Conservation (phyloP, 768 basidiomycete genomes). For the Kwoniella heveanensis region DNA sequence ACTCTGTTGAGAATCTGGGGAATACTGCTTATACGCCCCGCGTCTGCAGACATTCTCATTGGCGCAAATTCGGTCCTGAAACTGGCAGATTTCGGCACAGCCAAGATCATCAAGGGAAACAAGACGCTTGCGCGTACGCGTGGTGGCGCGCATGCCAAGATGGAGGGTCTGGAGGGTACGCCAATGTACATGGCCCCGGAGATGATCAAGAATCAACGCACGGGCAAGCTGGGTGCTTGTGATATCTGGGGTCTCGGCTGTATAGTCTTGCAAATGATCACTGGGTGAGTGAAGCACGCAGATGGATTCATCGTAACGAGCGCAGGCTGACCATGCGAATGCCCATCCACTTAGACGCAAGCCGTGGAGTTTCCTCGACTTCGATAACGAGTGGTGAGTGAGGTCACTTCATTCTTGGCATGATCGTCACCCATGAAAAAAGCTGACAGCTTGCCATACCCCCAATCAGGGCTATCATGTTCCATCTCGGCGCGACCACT, state of each 20-base stretch:
- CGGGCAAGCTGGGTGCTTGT: constrained; percentile 89
- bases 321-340: background rate
- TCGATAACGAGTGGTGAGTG: constrained; percentile 95
- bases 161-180: constrained; percentile 90
- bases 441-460: too few relatives aligned
- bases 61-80: constrained; percentile 73
- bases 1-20: background rate
- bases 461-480: constrained; percentile 99
- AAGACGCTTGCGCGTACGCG: constrained; percentile 65
- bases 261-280: constrained; percentile 94
- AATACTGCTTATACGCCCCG: background rate
- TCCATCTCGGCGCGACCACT: constrained; percentile 94
- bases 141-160: constrained; percentile 57
- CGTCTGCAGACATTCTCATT: constrained; percentile 87
- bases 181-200: constrained; percentile 99
- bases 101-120: constrained; percentile 88
- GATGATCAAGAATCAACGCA: constrained; percentile 89
- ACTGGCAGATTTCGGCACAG: constrained; percentile 95
- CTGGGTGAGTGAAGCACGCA: constrained; percentile 60
- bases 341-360: constrained; percentile 61
- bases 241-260: constrained; percentile 98
- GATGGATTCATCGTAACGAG: background rate
- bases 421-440: too few relatives aligned
- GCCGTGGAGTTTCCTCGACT: constrained; percentile 82
- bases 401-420: too few relatives aligned